Evolutionary conservation across 2,329 filamentous ascomycete genomes (phyloP).

Genomic region (Talaromyces rugulosus): DNA sequence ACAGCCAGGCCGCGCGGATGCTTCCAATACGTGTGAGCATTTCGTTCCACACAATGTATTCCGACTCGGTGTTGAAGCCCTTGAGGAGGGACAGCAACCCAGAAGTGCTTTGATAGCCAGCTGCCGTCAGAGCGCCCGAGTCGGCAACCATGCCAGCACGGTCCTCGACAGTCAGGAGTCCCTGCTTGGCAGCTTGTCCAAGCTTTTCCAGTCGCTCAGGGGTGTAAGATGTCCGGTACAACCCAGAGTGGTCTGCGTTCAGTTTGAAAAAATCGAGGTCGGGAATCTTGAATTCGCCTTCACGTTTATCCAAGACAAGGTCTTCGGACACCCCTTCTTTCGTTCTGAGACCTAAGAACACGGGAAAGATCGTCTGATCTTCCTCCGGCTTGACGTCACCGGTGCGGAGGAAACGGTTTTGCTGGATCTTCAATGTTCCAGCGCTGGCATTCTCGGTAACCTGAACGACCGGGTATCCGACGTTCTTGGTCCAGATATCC

Average conservation of each 20-base stretch:
- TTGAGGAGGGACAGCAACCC: conserved; percentile 81
- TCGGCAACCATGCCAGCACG: conserved; percentile 93
- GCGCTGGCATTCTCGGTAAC: conserved; percentile 71
- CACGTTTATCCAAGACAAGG: conserved; percentile 67
- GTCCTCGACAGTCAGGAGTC: conserved; percentile 80
- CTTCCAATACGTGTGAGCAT: conserved; percentile 72
- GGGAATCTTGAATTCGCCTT: conserved; percentile 71
- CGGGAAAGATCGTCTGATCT: conserved; percentile 80
- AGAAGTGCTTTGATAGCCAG: conserved; percentile 91
- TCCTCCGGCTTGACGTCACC: conserved; percentile 92
- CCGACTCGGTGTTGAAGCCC: conserved; percentile 73
- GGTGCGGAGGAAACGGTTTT: conserved; percentile 91
- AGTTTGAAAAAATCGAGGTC: conserved; percentile 91
- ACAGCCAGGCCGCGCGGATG: conserved; percentile 83
- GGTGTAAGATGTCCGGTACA: conserved; percentile 86
- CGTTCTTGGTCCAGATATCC: conserved; percentile 95
- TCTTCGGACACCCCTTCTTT: conserved; percentile 78
- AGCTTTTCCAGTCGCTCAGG: conserved; percentile 82
- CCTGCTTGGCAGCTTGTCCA: conserved; percentile 76
- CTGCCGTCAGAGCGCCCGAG: conserved; percentile 80
- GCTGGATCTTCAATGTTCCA: conserved; percentile 77
- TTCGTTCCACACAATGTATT: conserved; percentile 95
- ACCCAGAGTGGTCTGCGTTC: conserved; percentile 88
- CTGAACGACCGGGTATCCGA: conserved; percentile 86
- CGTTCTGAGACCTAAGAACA: conserved; percentile 81